Conservation (phyloP, 768 basidiomycete species). For the Megacollybia marginata region DNA sequence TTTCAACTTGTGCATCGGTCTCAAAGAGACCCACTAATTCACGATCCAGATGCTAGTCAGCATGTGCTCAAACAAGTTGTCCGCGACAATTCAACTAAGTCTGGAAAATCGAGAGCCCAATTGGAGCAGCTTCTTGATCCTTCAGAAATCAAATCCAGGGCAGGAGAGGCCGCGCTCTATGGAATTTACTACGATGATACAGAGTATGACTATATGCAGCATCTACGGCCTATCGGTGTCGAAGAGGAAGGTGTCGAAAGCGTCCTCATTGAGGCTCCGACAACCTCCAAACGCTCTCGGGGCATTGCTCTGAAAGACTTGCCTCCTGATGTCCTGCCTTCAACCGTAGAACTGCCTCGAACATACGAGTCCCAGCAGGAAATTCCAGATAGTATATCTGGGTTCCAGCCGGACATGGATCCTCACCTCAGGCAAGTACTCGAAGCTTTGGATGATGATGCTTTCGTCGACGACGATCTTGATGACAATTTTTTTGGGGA, state of each 20-base stretch:
- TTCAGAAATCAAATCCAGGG: conserved; percentile 42
- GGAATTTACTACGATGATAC: conserved; percentile 95
- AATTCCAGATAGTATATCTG: conserved; percentile 75
- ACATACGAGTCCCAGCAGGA: conserved; percentile 72
- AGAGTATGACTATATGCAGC: conserved; percentile 98
- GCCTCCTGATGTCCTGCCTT: conserved; percentile 68
- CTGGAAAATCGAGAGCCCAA: conserved; percentile 81
- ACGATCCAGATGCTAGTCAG: conserved; percentile 83
- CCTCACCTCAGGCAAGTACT: conserved; percentile 88
- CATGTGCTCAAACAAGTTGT: conserved; percentile 86
- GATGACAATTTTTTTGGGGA: conserved; percentile 74
- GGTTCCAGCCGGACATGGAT: conserved; percentile 95
- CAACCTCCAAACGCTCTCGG: conserved; percentile 29
- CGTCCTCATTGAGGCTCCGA: conserved; percentile 72
- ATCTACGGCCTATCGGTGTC: conserved; percentile 72
- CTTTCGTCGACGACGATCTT: conserved; percentile 74
- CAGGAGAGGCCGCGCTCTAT: conserved; percentile 85
- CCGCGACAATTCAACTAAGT: conserved; percentile 63
- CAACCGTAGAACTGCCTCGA: conserved; percentile 62
- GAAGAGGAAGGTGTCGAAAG: conserved; percentile 79
- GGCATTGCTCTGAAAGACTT: conserved; percentile 48
- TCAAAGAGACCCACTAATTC: conserved; percentile 89
- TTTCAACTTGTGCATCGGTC: conserved; percentile 98
- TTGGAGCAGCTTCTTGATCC: conserved; percentile 54
- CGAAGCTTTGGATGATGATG: conserved; percentile 94